Base-by-base conservation (phyloP, 768 basidiomycete species). In the Lentinula boryana region DNA sequence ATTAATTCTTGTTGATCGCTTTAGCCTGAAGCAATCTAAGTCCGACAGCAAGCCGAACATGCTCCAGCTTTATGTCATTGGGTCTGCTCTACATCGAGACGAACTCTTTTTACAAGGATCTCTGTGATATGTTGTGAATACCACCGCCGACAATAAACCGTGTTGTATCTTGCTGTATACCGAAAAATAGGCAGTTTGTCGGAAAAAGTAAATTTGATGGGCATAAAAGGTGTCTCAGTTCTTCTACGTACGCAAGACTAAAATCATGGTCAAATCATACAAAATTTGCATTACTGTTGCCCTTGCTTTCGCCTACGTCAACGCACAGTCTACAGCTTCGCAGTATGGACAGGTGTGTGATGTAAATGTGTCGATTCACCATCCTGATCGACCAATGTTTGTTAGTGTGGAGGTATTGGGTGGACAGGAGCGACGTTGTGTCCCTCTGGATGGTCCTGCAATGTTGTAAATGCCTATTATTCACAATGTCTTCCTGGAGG, bases 401-500 rank as follows among this genome's bases (percentile, higher is more conserved):
- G 2, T 59, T 59, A 84, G 82, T 84, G 84, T 63, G 81, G 82
- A 50, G 81, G 82, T 7, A 74, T 71, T 54, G 80, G 79, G 3
- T 84, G 80, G 79, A 68, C 76, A 7, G 83, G 83, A 12, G 70
- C 82, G 7, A 84, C 82, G 3, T 68, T 70, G 2, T 86, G 83
- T 61, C 72, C 76, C 4, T 69, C 72, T 2, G 82, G 81, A 23
- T 79, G 75, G 73, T 69, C 71, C 6, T 84, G 83, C 69, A 77
- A 71, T 2, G 68, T 69, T 48, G 68, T 74, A 7, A 83, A 80
- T 65, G 63, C 70, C 9, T 84, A 75, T 61, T 84, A 83, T 67
- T 83, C 77, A 3, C 83, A 84, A 65, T 84, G 83, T 65, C 74
- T 84, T 40, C 80, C 77, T n/a, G 78, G 77, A 38, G 69, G 74